Percentiles rank a stretch among this genome's conserved stretches.
Evolutionary conservation across 2,329 filamentous ascomycete genomes (phyloP).

Genomic region (Trichoderma sp.): DNA sequence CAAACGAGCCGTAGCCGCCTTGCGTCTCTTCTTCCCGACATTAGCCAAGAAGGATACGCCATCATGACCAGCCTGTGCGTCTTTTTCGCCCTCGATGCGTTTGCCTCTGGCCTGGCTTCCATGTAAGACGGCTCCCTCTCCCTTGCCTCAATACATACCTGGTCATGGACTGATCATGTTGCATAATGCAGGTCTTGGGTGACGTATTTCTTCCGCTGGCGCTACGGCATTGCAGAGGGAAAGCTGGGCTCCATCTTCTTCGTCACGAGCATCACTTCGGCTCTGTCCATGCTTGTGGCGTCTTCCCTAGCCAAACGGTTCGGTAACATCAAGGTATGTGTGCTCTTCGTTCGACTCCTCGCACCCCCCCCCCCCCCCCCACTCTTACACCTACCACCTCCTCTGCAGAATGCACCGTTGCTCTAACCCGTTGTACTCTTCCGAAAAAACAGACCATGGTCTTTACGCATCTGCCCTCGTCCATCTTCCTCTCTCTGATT

Average conservation of each 20-base stretch:
- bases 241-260: constrained; percentile 59
- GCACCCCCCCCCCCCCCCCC: neutral
- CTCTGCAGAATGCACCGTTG: neutral
- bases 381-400: neutral
- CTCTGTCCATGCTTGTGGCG: constrained; percentile 55
- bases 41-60: constrained; percentile 57
- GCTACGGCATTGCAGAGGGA: constrained; percentile 52
- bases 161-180: constrained; percentile 34
- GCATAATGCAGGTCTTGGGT: constrained; percentile 54
- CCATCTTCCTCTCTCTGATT: constrained; percentile 65
- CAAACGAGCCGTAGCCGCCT: neutral
- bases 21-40: constrained; percentile 52
- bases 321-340: constrained; percentile 62
- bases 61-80: constrained; percentile 65
- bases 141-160: constrained; percentile 37
- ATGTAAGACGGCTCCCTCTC: constrained; percentile 44
- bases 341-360: neutral
- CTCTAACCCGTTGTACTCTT: neutral
- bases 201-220: constrained; percentile 57
- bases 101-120: constrained; percentile 70
- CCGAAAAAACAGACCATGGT: constrained; percentile 63
- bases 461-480: constrained; percentile 71
- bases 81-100: constrained; percentile 68
- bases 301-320: constrained; percentile 58
- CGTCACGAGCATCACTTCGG: constrained; percentile 54